Base-by-base conservation (phyloP, 2,329 filamentous ascomycete genomes). In the Ceratocystis colombiana region DNA sequence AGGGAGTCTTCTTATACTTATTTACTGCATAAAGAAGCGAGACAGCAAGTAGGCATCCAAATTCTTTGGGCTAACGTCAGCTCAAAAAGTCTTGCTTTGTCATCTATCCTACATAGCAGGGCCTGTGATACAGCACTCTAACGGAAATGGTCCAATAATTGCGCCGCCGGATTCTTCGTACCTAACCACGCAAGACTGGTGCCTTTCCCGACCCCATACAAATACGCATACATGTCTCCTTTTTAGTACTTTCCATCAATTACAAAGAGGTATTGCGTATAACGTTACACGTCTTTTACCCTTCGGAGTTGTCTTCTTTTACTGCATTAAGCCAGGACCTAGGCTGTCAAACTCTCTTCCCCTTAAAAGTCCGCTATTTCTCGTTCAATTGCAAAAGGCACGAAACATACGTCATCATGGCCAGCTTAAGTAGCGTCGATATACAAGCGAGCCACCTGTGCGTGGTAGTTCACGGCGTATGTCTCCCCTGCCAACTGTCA, bases 381-480 rank as follows among this genome's bases (percentile, higher is more conserved):
- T 30, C 25, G 17, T 12, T 15, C 28, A 22, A 17, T 25, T 8
- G 7, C 22, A 22, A 28, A 20, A 46, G 6, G 15, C 45, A 44
- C 45, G 37, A 41, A 12, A 41, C 37, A 41, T 41, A 41, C 28
- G 7, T 22, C 37, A 62, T 41, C 20, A 68, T 68, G 68, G 61
- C 28, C 55, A 30, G 80, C 69, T 79, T 79, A 71, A 79, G 76
- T 68, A 82, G 82, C 69, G 81, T 81, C 69, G 79, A 76, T 71
- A 64, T 73, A 57, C 76, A 81, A 67, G 84, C 86, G 61, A 80
- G 88, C 70, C 89, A 92, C 74, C 83, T 93, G 69, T 88, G 86
- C 72, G 87, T 93, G 53, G 79, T 93, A 57, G 85, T 91, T 64
- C 89, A 93, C 73, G 84, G 89, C 77, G 86, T 88, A 82, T 74